phyloP scores from a whole-genome alignment of 495 filamentous ascomycete genomes.

The Aspergillus sclerotioniger region DNA sequence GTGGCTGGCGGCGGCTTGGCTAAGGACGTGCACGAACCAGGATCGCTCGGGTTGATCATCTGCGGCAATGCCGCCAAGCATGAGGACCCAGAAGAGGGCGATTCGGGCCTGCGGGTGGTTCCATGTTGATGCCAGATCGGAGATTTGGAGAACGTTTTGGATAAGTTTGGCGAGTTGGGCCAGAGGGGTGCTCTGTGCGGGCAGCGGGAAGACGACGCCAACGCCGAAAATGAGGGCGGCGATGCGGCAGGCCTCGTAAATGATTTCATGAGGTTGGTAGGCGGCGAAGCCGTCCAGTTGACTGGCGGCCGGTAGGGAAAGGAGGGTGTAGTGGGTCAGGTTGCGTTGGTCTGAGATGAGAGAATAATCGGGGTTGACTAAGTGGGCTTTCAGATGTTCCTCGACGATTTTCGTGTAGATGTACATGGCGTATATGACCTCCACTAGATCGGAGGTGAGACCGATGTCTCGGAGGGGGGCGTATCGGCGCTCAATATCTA shows the following conservation, averaged over 20 bases:
- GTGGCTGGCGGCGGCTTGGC: constrained; percentile 16
- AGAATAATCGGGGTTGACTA: constrained; percentile 17
- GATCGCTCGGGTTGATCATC: constrained; percentile 21
- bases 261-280: constrained; percentile 20
- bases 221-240: constrained; percentile 34
- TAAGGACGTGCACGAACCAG: constrained; percentile 32
- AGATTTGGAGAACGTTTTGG: constrained; percentile 12
- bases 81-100: constrained; percentile 35
- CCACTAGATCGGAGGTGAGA: constrained; percentile 30
- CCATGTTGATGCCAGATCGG: constrained; percentile 20
- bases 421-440: constrained; percentile 31
- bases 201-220: constrained; percentile 42
- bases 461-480: constrained; percentile 30
- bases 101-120: constrained; percentile 20
- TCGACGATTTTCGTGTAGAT: constrained; percentile 31
- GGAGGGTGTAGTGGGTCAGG: constrained; percentile 31
- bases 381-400: constrained; percentile 9
- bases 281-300: constrained; percentile 18
- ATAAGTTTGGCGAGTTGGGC: constrained; percentile 25
- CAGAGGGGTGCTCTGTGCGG: constrained; percentile 35
- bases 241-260: constrained; percentile 41
- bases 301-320: constrained; percentile 28
- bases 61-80: constrained; percentile 38
- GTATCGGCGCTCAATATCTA: constrained; percentile 27
- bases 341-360: constrained; percentile 41